A percentile compares a stretch with the other conserved stretches of the same genome.
Evolutionary conservation across 192 early-diverging fungal genomes (phyloP).

Genomic region (Obelidium mucronatum): DNA sequence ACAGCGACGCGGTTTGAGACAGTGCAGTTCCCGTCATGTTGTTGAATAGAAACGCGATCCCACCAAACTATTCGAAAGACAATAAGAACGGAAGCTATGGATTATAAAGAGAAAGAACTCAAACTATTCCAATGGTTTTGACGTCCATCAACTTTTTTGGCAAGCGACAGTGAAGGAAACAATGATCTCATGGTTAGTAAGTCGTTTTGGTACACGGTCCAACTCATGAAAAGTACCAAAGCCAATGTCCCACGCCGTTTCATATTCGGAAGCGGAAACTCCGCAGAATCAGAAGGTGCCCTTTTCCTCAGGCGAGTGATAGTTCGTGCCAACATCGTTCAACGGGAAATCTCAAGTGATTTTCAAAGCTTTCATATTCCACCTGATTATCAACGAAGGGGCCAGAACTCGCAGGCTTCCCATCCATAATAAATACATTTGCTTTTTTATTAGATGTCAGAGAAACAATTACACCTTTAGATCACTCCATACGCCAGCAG

Average conservation of each 20-base stretch:
- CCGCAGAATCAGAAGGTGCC: not conserved
- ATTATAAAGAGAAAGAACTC: not conserved
- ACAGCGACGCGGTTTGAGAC: constrained; percentile 48
- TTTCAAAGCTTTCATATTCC: not conserved
- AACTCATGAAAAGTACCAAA: constrained; percentile 5
- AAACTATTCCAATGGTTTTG: constrained; percentile 51
- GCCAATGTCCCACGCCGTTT: constrained; percentile 12
- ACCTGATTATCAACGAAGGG: not conserved
- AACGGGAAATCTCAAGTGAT: not conserved
- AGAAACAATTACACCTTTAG: not conserved
- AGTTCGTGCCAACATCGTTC: not conserved
- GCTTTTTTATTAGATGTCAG: too few relatives aligned
- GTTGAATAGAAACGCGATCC: constrained; percentile 59
- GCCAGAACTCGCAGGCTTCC: not conserved
- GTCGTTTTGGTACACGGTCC: too few relatives aligned
- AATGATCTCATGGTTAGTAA: too few relatives aligned
- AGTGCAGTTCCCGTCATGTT: constrained; percentile 62
- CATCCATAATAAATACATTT: too few relatives aligned
- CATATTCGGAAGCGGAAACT: not conserved
- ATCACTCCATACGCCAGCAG: not conserved
- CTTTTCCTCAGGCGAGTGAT: not conserved
- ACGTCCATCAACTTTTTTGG: constrained; percentile 44
- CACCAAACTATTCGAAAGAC: constrained; percentile 36
- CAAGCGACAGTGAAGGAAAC: too few relatives aligned
- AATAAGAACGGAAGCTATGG: not conserved